Evolutionary conservation across 1,284 basidiomycete genomes (phyloP), one percentile per base, ranked within the genome.

Genomic region (Cutaneotrichosporon daszewskae): DNA sequence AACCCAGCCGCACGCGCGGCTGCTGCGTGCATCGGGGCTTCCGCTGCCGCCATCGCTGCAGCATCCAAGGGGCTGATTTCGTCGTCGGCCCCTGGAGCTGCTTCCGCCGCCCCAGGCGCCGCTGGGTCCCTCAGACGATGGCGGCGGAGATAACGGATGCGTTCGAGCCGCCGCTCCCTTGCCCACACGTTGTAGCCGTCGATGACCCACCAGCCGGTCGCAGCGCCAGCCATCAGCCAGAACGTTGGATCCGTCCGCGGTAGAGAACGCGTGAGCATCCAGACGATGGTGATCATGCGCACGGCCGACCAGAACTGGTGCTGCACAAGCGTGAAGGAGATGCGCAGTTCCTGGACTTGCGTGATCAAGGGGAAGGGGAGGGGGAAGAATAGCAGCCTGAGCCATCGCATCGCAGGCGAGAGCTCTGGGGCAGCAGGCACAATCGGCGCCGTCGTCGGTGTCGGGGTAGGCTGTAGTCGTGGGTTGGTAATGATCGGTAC

Each of bases 251-350:
- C 67, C 1, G 36, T 29, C 61, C 60, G 62, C 5, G 39, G 29
- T 59, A 69, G 60, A 14, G 49, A 50, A 10, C 60, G 38, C 16
- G 58, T 61, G 29, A 69, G 44, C 67, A 69, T 68, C 58, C 57
- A 68, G 3, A 66, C 28, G 40, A 66, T 55, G 12, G 54, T 53
- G 11, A 45, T 26, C 10, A 64, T 41, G 35, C 59, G 62, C 32
- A 62, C 11, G 2, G 47, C 49, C 0, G 60, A 59, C 53, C 62
- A 64, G 43, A 59, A 52, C 14, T 61, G 40, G 45, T 62, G 59
- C n/a, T 34, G 20, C 4, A 65, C 16, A 7, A 59, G 39, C 1
- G 52, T 32, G 9, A 53, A 22, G 8, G 56, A 46, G 33, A 66
- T 35, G 11, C 34, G 29, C 26, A 52, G 51, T 25, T 54, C 38